These are phyloP conservation scores for Sphaceloma murrayae DNA, from an alignment of 2,329 filamentous ascomycete species.

Conservation along the genomic window DNA sequence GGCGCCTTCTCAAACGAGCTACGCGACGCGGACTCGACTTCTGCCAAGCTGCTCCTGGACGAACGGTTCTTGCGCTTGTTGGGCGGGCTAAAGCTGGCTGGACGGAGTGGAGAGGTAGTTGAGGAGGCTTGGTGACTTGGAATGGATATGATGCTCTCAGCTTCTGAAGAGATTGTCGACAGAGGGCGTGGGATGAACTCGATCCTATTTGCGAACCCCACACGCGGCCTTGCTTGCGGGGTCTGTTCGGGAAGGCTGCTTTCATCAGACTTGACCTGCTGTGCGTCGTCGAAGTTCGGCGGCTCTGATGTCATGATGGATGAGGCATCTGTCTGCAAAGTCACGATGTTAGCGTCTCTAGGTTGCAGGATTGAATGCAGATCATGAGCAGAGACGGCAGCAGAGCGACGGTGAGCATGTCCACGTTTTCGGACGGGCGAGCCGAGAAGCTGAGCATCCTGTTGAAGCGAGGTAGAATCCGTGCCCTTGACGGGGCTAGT, in stretches of 20 bases:
- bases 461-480: constrained; percentile 46
- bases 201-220: constrained; percentile 75
- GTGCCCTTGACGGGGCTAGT: constrained; percentile 60
- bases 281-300: constrained; percentile 6
- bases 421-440: constrained; percentile 51
- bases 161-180: constrained; percentile 76
- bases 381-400: constrained; percentile 74
- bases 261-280: too few species aligned
- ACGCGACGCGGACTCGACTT: constrained; percentile 7
- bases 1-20: constrained; percentile 5
- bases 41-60: constrained; percentile 9
- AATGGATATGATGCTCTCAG: constrained; percentile 63
- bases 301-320: not conserved
- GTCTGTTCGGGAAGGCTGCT: constrained; percentile 13
- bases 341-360: constrained; percentile 40
- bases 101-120: constrained; percentile 10
- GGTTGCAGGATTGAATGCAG: constrained; percentile 59
- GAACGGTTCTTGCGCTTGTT: constrained; percentile 13
- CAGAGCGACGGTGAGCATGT: constrained; percentile 72
- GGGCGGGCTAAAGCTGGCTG: constrained; percentile 10
- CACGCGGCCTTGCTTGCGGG: constrained; percentile 46
- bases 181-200: constrained; percentile 76
- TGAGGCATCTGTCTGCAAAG: constrained; percentile 6
- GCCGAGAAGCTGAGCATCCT: constrained; percentile 38
- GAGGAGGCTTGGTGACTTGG: constrained; percentile 3